phyloP scores from a whole-genome alignment of 257 asterid genomes.

The Przewalskia tangutica region DNA sequence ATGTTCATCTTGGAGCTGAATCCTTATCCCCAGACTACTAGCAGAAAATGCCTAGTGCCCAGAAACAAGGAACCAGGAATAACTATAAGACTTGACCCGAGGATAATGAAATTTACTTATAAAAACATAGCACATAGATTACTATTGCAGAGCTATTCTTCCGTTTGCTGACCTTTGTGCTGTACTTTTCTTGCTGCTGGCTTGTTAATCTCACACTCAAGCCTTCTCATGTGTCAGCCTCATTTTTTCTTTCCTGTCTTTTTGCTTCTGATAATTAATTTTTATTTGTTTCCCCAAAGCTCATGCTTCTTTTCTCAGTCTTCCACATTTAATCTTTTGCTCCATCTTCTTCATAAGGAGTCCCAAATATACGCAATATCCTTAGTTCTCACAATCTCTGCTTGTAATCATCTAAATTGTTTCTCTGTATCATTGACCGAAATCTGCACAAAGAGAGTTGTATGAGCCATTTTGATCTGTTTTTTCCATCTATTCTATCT shows the following conservation, averaged over 20 bases:
- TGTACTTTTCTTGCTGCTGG: neutral
- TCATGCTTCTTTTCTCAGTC: neutral
- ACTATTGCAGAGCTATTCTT: neutral
- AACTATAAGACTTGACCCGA: neutral
- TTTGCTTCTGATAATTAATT: neutral
- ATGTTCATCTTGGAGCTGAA: neutral
- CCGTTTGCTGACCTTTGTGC: neutral
- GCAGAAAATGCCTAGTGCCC: neutral
- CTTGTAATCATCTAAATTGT: neutral
- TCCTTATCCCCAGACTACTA: neutral
- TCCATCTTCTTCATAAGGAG: neutral
- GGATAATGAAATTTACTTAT: neutral
- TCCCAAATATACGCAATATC: neutral
- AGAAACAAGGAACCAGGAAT: neutral
- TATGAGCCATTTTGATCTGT: neutral
- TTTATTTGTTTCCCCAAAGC: neutral
- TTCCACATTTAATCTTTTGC: neutral
- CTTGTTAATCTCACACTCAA: neutral
- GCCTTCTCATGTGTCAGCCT: neutral
- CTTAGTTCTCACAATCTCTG: neutral
- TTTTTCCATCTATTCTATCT: neutral
- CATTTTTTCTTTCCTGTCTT: neutral
- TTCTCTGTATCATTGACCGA: neutral
- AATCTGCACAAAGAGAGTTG: neutral
- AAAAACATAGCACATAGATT: neutral